Base-by-base conservation (phyloP, 176 grass and related monocot species). In the Eragrostis nindensis region DNA sequence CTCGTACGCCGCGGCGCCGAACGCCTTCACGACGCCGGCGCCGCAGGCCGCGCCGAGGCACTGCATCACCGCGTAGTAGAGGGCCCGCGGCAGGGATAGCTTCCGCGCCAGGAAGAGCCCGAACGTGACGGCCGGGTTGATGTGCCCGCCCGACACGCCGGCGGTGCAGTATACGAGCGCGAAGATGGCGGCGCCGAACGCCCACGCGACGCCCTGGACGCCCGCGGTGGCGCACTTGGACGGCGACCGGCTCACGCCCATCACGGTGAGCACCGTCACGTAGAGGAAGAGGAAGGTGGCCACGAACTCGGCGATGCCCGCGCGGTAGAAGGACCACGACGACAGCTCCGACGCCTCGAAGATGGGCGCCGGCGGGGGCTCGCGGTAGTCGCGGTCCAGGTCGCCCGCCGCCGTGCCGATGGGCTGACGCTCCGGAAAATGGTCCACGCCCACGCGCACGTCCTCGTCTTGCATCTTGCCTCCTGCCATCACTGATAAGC, bases 201-300 rank as follows among this genome's bases (percentile, higher is more conserved):
- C 83, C 94, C 88, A 97, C 5, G 90, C 94, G 80, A 95, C 83
- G 69, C 93, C 93, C 70, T 95, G 93, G 67, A 92, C 66, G 39
- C 93, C 93, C 49, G 83, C 89, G 26, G 90, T 97, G 46, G 75
- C 82, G 76, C 93, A 97, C 75, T 84, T 93, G 83, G 74, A 84
- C 21, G 75, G 13, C 62, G 88, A 89, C 54, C 44, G 89, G 76
- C 38, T 70, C 13, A 97, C 90, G 38, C 94, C 94, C 90, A 89
- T 91, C 41, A 97, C 94, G 14, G 94, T 97, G 71, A 97, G 86
- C 25, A 97, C 68, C 22, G 88, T 83, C 70, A 97, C 84, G 94
- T 93, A 97, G 73, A 97, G 91, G 85, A 97, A 97, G 41, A 97
- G 94, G 78, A 93, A 93, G 38, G 85, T 97, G 76, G 90, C 90